Percentiles rank a stretch among this genome's conserved stretches.
Conservation (phyloP, 345 rosid genomes). For the Nasturtium officinale region DNA sequence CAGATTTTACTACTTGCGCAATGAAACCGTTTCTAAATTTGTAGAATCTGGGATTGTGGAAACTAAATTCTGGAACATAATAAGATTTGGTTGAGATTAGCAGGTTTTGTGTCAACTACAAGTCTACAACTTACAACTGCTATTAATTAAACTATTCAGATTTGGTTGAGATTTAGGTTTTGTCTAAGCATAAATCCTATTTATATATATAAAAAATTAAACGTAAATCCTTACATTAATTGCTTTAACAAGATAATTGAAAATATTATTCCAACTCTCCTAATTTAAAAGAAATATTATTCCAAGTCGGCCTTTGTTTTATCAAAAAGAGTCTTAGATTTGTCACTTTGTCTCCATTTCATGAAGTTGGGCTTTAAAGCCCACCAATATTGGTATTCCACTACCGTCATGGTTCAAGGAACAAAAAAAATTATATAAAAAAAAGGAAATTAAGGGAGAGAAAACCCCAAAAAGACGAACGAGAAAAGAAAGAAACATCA, state of each 20-base stretch:
- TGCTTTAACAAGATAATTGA: neutral
- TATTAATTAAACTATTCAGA: no score
- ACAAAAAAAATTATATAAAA: neutral
- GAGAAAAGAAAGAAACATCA: conserved; percentile 31
- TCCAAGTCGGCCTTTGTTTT: neutral
- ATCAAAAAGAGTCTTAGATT: neutral
- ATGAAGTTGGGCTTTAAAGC: conserved; percentile 11
- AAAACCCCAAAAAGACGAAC: neutral
- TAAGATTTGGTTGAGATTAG: neutral
- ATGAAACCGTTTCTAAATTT: neutral
- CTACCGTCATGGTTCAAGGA: neutral
- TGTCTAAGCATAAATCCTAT: no score
- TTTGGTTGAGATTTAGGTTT: no score
- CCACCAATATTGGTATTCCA: neutral
- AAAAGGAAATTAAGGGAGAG: neutral
- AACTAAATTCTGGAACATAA: neutral
- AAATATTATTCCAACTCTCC: no score
- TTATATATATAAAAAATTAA: no score
- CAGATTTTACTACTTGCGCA: neutral
- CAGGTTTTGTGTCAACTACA: neutral
- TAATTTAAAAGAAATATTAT: no score
- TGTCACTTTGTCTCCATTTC: neutral
- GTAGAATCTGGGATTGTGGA: neutral
- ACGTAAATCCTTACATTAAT: neutral
- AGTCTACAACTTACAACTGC: neutral